Base-by-base conservation (phyloP, 2,329 filamentous ascomycete species). In the Kalaharituber pfeilii region DNA sequence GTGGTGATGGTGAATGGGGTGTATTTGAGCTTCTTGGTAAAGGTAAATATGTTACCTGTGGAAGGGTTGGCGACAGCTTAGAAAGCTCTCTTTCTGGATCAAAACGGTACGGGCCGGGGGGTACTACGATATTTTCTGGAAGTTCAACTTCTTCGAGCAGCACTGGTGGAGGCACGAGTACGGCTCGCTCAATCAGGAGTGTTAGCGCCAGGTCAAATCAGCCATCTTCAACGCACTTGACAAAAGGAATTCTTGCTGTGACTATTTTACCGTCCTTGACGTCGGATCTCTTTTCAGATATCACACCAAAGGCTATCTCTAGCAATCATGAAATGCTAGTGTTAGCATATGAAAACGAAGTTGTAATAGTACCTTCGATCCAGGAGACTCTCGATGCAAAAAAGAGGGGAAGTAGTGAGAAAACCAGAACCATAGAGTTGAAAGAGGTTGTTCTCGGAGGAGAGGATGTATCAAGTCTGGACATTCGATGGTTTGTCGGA, bases 1-100 rank as follows among this genome's bases (percentile, higher is more conserved):
- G 74, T 6, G 66, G 69, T 52, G 72, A 74, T 59, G 73, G 73
- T 8, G 70, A 74, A 63, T 75, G 73, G 73, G 73, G 73, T 11
- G 65, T 75, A n/a, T 75, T 73, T 72, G 71, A 72, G 57, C 59
- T 71, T 28, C 1, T 2, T 6, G 42, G 42, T 13, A 47, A 25
- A 47, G 42, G 42, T 11, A 47, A 47, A 47, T 18, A 18, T 25
- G 13, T 47, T 20, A 11, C 42, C 6, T 47, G 42, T 25, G 42
- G 42, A 15, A 22, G 13, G 18, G 42, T 47, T 22, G 42, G 42
- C 15, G 42, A 47, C n/a, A 47, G 11, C 18, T 4, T 47, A 13
- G 42, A 47, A 20, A 24, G 42, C 42, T 47, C 42, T 15, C 13
- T 11, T 47, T 20, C 18, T 47, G 42, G 42, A 39, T 15, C 15